phyloP scores from a whole-genome alignment of 2,329 filamentous ascomycete genomes.

The Sporothrix brasiliensis region DNA sequence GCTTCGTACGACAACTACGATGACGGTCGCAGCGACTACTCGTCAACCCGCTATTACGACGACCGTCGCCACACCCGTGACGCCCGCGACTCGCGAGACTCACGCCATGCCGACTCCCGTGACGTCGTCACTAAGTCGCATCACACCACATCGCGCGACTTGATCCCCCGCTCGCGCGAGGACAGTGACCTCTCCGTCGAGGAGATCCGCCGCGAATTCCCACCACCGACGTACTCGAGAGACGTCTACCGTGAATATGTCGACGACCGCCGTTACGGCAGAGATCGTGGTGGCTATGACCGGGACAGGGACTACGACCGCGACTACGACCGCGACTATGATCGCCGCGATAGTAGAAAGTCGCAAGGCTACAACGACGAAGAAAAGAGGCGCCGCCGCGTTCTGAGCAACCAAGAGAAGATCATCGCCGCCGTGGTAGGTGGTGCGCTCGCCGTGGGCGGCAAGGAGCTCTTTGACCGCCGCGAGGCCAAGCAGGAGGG shows the following conservation, averaged over 20 bases:
- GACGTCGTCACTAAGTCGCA: constrained; percentile 53
- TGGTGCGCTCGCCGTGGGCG: constrained; percentile 65
- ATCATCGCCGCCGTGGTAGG: constrained; percentile 68
- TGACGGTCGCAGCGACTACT: constrained; percentile 43
- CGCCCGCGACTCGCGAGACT: constrained; percentile 53
- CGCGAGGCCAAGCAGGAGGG: constrained; percentile 58
- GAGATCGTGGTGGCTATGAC: constrained; percentile 50
- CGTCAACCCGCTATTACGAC: constrained; percentile 52
- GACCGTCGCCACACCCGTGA: constrained; percentile 57
- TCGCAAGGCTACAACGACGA: constrained; percentile 64
- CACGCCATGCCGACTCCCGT: constrained; percentile 57
- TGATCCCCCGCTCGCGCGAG: constrained; percentile 65
- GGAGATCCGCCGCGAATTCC: constrained; percentile 82
- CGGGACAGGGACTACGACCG: constrained; percentile 55
- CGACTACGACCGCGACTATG: constrained; percentile 49
- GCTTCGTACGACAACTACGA: constrained; percentile 61
- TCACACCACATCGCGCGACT: constrained; percentile 50
- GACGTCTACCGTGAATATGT: constrained; percentile 65
- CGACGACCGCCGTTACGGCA: constrained; percentile 48
- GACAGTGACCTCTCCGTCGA: constrained; percentile 77
- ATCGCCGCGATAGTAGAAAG: constrained; percentile 55
- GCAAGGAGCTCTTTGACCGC: constrained; percentile 68
- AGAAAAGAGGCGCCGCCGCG: constrained; percentile 53
- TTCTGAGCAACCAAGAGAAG: constrained; percentile 65
- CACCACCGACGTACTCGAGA: constrained; percentile 63